Percentiles rank a stretch among this genome's conserved stretches.
Evolutionary conservation across 1,284 basidiomycete species (phyloP).

Genomic region (Meira miltonrushii): DNA sequence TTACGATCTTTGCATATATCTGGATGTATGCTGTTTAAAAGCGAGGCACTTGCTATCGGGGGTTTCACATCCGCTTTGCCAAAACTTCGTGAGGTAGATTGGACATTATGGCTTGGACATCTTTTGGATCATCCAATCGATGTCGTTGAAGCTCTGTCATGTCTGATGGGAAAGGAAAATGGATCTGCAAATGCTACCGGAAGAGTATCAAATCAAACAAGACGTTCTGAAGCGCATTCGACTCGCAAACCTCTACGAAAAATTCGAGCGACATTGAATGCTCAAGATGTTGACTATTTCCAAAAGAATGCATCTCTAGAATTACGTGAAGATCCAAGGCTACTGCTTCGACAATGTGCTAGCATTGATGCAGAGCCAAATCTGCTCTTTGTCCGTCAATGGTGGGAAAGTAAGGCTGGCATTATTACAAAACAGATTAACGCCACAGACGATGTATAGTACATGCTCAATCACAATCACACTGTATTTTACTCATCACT

Average conservation of each 20-base stretch:
- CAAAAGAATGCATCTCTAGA: background rate
- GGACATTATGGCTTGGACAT: conserved; percentile 35
- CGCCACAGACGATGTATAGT: background rate
- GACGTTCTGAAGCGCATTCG: background rate
- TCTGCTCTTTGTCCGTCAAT: background rate
- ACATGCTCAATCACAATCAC: too few species aligned
- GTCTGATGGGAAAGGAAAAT: conserved; percentile 16
- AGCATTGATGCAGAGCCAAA: conserved; percentile 2
- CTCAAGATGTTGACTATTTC: background rate
- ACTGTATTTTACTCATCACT: too few species aligned
- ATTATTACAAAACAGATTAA: background rate
- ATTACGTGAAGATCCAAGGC: background rate
- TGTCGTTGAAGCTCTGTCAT: conserved; percentile 28
- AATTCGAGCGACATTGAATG: background rate
- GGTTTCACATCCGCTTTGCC: conserved; percentile 29
- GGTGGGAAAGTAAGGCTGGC: conserved; percentile 10
- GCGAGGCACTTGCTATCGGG: conserved; percentile 28
- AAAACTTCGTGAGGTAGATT: conserved; percentile 27
- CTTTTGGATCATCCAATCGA: conserved; percentile 30
- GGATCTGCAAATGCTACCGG: background rate
- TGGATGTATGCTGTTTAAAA: conserved; percentile 36
- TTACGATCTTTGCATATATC: conserved; percentile 32
- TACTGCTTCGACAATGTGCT: background rate
- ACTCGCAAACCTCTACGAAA: background rate
- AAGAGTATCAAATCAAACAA: background rate